A percentile compares a stretch with the other conserved stretches of the same genome.
Conservation (phyloP, 164 flowering plant species). For the Macadamia tetraphylla region DNA sequence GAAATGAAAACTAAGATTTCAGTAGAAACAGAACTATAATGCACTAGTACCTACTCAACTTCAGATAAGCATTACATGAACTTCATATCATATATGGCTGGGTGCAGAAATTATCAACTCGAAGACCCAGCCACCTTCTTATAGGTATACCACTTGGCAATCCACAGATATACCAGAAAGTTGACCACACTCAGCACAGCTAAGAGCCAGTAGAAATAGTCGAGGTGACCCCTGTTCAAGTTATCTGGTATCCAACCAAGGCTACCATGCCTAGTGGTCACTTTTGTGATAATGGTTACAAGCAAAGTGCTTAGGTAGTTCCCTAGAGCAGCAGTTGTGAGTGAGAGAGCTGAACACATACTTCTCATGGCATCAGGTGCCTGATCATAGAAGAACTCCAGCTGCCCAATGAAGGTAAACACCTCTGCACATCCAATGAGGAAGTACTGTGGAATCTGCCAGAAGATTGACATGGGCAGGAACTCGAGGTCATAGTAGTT, state of each 20-base stretch:
- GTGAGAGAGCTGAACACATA: slow-evolving; percentile 53
- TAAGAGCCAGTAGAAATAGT: slow-evolving; percentile 63
- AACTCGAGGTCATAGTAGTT: slow-evolving; percentile 29
- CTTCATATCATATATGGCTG: no score
- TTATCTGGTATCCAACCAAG: slow-evolving; percentile 80
- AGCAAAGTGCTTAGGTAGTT: slow-evolving; percentile 66
- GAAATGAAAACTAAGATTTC: no score
- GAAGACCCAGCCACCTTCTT: slow-evolving; percentile 39
- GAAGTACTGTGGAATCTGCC: slow-evolving; percentile 76
- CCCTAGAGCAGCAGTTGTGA: slow-evolving; percentile 58
- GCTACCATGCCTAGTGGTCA: slow-evolving; percentile 42
- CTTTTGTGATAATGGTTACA: slow-evolving; percentile 49
- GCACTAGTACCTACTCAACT: no score
- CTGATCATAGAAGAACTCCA: slow-evolving; percentile 75
- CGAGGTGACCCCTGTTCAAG: slow-evolving; percentile 59
- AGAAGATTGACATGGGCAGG: slow-evolving; percentile 52
- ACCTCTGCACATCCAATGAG: slow-evolving; percentile 70
- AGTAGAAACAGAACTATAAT: no score
- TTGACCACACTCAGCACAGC: slow-evolving; percentile 55
- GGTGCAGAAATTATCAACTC: no score
- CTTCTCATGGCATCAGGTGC: slow-evolving; percentile 82
- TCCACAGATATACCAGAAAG: slow-evolving; percentile 35
- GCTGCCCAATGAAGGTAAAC: slow-evolving; percentile 58
- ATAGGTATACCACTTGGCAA: slow-evolving; percentile 65
- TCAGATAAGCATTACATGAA: no score